Evolutionary conservation across 2,329 filamentous ascomycete species (phyloP).

Genomic region (Setomelanomma holmii): DNA sequence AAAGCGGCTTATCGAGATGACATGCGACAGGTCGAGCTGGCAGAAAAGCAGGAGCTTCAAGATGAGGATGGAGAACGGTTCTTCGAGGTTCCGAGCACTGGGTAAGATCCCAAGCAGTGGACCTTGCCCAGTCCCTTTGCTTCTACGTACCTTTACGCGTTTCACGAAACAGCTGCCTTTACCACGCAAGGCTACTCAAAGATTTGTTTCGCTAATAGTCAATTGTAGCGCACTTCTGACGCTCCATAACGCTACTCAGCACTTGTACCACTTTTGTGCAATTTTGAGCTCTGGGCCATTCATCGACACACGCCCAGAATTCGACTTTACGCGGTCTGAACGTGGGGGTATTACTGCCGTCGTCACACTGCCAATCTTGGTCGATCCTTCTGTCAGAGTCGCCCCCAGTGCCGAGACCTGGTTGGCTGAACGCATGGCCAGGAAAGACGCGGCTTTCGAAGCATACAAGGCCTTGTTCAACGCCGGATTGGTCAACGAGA

Average conservation of each 20-base stretch:
- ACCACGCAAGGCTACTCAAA: no score
- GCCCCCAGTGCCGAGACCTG: slow-evolving; percentile 64
- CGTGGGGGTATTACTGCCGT: slow-evolving; percentile 56
- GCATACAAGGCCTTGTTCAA: slow-evolving; percentile 75
- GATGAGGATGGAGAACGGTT: slow-evolving; percentile 54
- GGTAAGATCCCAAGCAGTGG: slow-evolving; percentile 25
- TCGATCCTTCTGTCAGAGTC: slow-evolving; percentile 68
- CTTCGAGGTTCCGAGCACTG: slow-evolving; percentile 32
- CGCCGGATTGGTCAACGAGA: slow-evolving; percentile 76
- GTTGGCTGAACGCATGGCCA: slow-evolving; percentile 74
- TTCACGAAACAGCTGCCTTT: no score
- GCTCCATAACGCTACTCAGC: slow-evolving; percentile 74
- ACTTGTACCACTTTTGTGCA: slow-evolving; percentile 82
- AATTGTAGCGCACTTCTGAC: slow-evolving; percentile 68
- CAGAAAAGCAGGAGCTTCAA: slow-evolving; percentile 54
- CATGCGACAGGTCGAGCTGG: slow-evolving; percentile 56
- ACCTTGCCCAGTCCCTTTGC: background rate
- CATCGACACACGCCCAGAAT: slow-evolving; percentile 72
- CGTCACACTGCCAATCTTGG: slow-evolving; percentile 73
- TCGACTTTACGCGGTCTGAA: slow-evolving; percentile 59
- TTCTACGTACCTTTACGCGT: background rate
- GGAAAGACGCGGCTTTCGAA: slow-evolving; percentile 82
- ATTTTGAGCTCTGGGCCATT: slow-evolving; percentile 65
- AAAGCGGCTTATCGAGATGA: slow-evolving; percentile 72
- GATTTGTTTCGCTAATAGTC: background rate